Evolutionary conservation across 2,329 filamentous ascomycete genomes (phyloP).

Genomic region (Diaporthe sp.): DNA sequence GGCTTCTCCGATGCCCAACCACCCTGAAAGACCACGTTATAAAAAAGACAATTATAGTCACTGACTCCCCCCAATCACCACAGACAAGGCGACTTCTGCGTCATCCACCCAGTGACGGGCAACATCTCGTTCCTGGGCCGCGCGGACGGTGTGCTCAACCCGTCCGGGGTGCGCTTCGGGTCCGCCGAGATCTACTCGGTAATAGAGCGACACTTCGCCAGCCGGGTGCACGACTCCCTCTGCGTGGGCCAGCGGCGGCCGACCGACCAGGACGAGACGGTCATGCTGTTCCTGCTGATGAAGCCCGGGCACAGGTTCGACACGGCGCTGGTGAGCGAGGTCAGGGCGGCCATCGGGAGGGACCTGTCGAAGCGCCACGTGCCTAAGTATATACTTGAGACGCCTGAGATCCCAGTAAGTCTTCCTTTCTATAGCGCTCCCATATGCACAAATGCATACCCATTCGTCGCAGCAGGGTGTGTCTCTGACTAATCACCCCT

Average conservation of each 20-base stretch:
- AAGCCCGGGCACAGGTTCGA: slow-evolving; percentile 68
- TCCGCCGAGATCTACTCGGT: slow-evolving; percentile 85
- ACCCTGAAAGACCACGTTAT: too few species aligned
- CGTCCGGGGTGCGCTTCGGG: slow-evolving; percentile 82
- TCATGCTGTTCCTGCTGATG: slow-evolving; percentile 69
- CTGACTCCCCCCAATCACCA: background rate
- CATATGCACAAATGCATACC: background rate
- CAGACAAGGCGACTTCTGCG: slow-evolving; percentile 73
- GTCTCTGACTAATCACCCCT: background rate
- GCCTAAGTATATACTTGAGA: slow-evolving; percentile 83
- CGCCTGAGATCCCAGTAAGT: slow-evolving; percentile 83
- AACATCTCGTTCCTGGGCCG: slow-evolving; percentile 76
- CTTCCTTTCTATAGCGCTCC: background rate
- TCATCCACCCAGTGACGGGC: slow-evolving; percentile 75
- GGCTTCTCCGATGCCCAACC: background rate
- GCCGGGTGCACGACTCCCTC: slow-evolving; percentile 76
- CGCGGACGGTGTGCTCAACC: slow-evolving; percentile 85
- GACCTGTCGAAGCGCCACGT: slow-evolving; percentile 81
- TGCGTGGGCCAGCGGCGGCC: slow-evolving; percentile 83
- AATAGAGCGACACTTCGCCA: slow-evolving; percentile 74
- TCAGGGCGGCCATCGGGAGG: slow-evolving; percentile 74
- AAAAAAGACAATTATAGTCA: background rate
- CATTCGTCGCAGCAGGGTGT: background rate
- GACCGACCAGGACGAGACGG: slow-evolving; percentile 64
- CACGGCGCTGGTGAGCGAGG: slow-evolving; percentile 63